Percentiles rank a stretch among this genome's conserved stretches.
Evolutionary conservation across 768 basidiomycete species (phyloP).

Genomic region (Sutorius australiensis): DNA sequence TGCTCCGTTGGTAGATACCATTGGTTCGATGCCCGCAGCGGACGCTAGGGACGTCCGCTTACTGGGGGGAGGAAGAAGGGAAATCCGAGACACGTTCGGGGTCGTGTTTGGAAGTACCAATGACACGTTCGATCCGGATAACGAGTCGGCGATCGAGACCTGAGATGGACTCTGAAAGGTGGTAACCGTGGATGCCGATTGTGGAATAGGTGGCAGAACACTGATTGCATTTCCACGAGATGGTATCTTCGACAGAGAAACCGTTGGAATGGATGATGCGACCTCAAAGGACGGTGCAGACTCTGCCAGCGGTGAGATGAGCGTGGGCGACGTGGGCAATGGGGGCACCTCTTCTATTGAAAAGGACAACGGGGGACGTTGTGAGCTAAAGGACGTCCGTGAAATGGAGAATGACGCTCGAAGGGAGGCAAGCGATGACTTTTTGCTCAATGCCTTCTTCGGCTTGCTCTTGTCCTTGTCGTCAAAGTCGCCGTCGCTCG

Average conservation of each 20-base stretch:
- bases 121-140: constrained; percentile 21
- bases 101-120: neutral
- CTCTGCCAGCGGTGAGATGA: constrained; percentile 6
- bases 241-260: constrained; percentile 21
- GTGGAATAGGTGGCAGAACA: constrained; percentile 27
- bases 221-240: constrained; percentile 15
- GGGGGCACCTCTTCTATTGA: constrained; percentile 26
- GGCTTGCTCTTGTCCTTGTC: constrained; percentile 13
- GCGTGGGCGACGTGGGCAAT: constrained; percentile 24
- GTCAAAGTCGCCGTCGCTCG: constrained; percentile 16
- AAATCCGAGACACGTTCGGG: constrained; percentile 17
- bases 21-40: constrained; percentile 19
- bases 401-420: constrained; percentile 30
- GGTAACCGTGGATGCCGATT: constrained; percentile 26
- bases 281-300: neutral
- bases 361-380: constrained; percentile 20
- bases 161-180: constrained; percentile 23
- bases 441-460: constrained; percentile 25
- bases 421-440: constrained; percentile 30
- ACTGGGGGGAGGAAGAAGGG: constrained; percentile 21
- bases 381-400: constrained; percentile 27
- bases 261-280: neutral
- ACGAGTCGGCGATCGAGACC: constrained; percentile 21
- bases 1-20: constrained; percentile 1
- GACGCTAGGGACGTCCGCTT: constrained; percentile 31